Base-by-base conservation (phyloP, 1,284 basidiomycete species). In the Anthracocystis setariae region DNA sequence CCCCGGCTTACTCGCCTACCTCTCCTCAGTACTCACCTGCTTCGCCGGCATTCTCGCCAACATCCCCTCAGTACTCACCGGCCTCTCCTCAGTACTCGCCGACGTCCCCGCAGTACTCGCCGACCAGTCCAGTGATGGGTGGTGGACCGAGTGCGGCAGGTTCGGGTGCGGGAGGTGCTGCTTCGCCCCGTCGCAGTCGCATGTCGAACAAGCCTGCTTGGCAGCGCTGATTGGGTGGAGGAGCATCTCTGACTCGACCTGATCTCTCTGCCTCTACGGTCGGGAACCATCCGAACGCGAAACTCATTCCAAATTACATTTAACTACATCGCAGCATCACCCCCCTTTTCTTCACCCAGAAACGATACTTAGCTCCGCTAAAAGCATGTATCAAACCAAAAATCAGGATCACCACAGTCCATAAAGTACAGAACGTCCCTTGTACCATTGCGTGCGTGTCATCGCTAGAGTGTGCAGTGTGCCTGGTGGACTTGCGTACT, bases 21-120 rank as follows among this genome's bases (percentile, higher is more conserved):
- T 80, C 78, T 25, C 78, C 78, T 18, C 73, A 71, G 51, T 79
- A 79, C 42, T 77, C 75, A 39, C 77, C 77, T 9, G 76, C 77
- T 9, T 79, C 77, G 42, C 77, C 73, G 7, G 89, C 89, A 17
- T 93, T 92, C 81, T 94, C 92, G 2, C 93, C 93, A 0, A 92
- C 92, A 2, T 93, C 91, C 72, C 85, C 84, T 8, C 70, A 77
- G 39, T 80, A 83, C 62, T 82, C 82, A 57, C 68, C 84, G 9
- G 82, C 83, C 9, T 83, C 80, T 10, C 81, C 83, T 13, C 73
- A 76, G 53, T 81, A 80, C 46, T 77, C 74, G 60, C 73, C 80
- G 10, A 74, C 79, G 3, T 80, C 76, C 20, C 79, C 79, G 24
- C 65, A 70, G 42, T 79, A 74, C 48, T 78, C 76, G 25, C 76